Conservation (phyloP, 2,329 filamentous ascomycete species). For the Onygenales sp. region DNA sequence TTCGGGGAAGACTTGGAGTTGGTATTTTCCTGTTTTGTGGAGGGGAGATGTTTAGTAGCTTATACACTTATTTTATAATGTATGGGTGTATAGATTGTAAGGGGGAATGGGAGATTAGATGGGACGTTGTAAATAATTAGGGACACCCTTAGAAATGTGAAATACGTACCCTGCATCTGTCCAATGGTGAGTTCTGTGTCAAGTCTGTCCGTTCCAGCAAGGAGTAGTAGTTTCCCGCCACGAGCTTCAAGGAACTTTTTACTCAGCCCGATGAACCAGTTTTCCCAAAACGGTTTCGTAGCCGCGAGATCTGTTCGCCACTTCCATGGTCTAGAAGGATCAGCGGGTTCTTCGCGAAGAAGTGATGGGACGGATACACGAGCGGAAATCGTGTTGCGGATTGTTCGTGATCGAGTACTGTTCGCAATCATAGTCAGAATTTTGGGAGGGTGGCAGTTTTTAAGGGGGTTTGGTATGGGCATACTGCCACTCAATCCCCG, state of each 20-base stretch:
- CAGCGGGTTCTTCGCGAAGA: constrained; percentile 41
- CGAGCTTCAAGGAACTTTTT: constrained; percentile 73
- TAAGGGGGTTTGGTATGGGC: constrained; percentile 12
- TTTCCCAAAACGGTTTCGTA: constrained; percentile 88
- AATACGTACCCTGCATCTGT: constrained; percentile 76
- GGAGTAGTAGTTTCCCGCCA: constrained; percentile 73
- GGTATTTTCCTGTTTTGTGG: constrained; percentile 61
- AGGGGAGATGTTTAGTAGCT: not conserved
- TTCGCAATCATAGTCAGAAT: not conserved
- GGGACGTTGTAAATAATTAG: too few relatives aligned
- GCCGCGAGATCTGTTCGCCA: constrained; percentile 79
- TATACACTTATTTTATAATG: not conserved
- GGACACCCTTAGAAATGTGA: not conserved
- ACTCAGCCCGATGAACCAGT: constrained; percentile 83
- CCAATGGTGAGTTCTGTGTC: constrained; percentile 92
- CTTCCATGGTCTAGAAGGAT: constrained; percentile 50
- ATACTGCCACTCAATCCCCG: constrained; percentile 85
- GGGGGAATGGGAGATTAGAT: too few relatives aligned
- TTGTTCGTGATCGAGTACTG: constrained; percentile 67
- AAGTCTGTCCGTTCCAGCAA: constrained; percentile 81
- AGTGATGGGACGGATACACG: constrained; percentile 78
- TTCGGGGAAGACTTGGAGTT: constrained; percentile 86
- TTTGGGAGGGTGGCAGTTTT: not conserved
- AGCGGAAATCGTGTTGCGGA: constrained; percentile 76
- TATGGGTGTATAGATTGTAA: too few relatives aligned